Evolutionary conservation across 2,329 filamentous ascomycete species (phyloP).

Genomic region (Helotiales sp.): DNA sequence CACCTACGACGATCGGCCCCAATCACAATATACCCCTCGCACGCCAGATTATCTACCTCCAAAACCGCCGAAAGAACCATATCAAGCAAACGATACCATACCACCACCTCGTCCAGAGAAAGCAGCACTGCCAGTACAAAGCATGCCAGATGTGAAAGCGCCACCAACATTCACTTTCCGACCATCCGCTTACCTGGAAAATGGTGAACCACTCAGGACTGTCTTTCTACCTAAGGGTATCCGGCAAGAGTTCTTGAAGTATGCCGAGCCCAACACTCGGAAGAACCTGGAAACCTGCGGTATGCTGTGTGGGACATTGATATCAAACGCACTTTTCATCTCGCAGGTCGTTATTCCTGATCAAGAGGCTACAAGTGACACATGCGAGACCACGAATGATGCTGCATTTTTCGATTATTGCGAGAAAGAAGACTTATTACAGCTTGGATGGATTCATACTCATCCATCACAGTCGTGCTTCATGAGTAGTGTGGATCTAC

Average conservation of each 20-base stretch:
- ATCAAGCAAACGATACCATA: slow-evolving; percentile 5
- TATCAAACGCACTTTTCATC: slow-evolving; percentile 93
- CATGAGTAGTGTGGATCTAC: slow-evolving; percentile 90
- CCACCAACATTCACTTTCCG: slow-evolving; percentile 65
- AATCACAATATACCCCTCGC: slow-evolving; percentile 7
- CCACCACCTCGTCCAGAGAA: slow-evolving; percentile 32
- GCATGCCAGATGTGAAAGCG: slow-evolving; percentile 6
- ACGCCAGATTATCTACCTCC: slow-evolving; percentile 23
- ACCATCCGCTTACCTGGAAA: slow-evolving; percentile 85
- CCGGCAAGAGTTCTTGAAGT: slow-evolving; percentile 69
- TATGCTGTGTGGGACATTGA: slow-evolving; percentile 85
- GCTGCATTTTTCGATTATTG: slow-evolving; percentile 85
- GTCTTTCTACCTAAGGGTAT: slow-evolving; percentile 81
- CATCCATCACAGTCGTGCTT: slow-evolving; percentile 97
- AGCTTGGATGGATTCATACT: slow-evolving; percentile 82
- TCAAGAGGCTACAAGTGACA: slow-evolving; percentile 86
- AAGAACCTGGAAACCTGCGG: slow-evolving; percentile 91
- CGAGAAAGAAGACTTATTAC: slow-evolving; percentile 31
- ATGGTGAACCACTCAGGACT: slow-evolving; percentile 80
- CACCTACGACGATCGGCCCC: slow-evolving; percentile 36
- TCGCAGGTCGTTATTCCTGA: slow-evolving; percentile 86
- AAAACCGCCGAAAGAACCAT: slow-evolving; percentile 31
- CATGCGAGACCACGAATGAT: slow-evolving; percentile 92
- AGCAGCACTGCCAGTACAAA: slow-evolving; percentile 3
- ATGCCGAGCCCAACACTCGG: slow-evolving; percentile 75